Base-by-base conservation (phyloP, 208 protist genomes). In the Leishmania lainsoni region DNA sequence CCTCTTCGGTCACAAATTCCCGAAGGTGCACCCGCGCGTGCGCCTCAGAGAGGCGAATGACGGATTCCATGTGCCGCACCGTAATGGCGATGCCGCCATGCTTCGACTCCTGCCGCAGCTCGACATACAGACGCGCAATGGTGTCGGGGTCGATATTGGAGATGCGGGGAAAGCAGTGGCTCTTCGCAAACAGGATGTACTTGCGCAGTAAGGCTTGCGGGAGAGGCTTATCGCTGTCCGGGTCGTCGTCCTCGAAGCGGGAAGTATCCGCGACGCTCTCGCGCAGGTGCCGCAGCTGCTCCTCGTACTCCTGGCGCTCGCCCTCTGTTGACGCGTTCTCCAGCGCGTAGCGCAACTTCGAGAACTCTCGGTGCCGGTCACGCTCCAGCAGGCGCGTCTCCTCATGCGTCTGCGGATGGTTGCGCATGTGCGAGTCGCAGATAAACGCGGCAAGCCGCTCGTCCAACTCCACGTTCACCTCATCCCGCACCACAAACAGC, bases 41-140 rank as follows among this genome's bases (percentile, higher is more conserved):
- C 0, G 99, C 98, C 93, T 99, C 99, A 22, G 99, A 91, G 66
- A 99, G 95, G 71, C 99, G 95, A 59, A 99, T 97, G 48, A 99
- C 97, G 0, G 98, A 99, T 93, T 99, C 99, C 78, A 99, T 94
- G 87, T 99, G 98, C 45, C 99, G 94, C 72, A 99, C 98, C 1
- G 99, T 99, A 84, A 99, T 99, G 5, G 97, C 87, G 17, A 99
- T 94, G 73, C 98, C 98, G 63, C 97, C 96, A 69, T 96, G 93
- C 84, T 92, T 93, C 20, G 93, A 93, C 83, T 99, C 98, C 79
- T 97, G 88, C 68, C 99, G 93, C 73, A 99, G 92, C 71, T 99
- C 96, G 16, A 94, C 95, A 89, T 99, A 99, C 17, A 99, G 87
- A 5, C 96, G 84, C 12, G 90, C 86, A 14, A 99, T 94, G 68